These are phyloP conservation scores for Cordyceps farinosa DNA, from an alignment of 2,329 filamentous ascomycete species.

Conservation along the genomic window DNA sequence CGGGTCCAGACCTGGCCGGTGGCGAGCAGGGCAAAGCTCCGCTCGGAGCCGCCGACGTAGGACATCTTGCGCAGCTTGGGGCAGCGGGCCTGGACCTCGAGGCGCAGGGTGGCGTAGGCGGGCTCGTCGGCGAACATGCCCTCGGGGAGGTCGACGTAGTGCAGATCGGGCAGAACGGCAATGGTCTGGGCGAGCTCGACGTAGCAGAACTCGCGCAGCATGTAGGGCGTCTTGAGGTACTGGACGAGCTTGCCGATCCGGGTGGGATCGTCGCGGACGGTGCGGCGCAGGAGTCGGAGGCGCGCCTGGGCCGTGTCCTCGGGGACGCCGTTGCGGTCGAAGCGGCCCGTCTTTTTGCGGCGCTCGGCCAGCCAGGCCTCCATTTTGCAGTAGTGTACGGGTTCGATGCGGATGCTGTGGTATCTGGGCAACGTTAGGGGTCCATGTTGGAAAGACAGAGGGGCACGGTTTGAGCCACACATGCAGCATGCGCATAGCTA, in stretches of 20 bases:
- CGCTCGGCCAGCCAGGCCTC: slow-evolving; percentile 77
- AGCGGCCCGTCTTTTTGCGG: slow-evolving; percentile 69
- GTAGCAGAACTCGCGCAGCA: slow-evolving; percentile 85
- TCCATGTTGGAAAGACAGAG: neutral
- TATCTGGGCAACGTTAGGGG: slow-evolving; percentile 53
- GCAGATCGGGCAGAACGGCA: slow-evolving; percentile 77
- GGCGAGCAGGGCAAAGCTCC: slow-evolving; percentile 67
- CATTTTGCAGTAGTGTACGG: slow-evolving; percentile 89
- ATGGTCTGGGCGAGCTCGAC: slow-evolving; percentile 81
- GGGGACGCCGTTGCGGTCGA: slow-evolving; percentile 73
- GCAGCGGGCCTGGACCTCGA: slow-evolving; percentile 81
- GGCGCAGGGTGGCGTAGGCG: slow-evolving; percentile 68
- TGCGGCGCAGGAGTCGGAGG: slow-evolving; percentile 74
- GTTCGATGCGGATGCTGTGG: slow-evolving; percentile 85
- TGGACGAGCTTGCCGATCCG: slow-evolving; percentile 66
- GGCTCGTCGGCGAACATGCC: slow-evolving; percentile 81
- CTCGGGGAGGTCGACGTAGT: slow-evolving; percentile 86
- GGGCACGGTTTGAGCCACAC: neutral
- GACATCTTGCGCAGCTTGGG: slow-evolving; percentile 85
- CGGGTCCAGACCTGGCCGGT: slow-evolving; percentile 63
- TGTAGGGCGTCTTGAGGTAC: slow-evolving; percentile 87
- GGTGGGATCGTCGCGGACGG: slow-evolving; percentile 72
- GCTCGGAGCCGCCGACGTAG: slow-evolving; percentile 75
- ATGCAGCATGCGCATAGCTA: neutral
- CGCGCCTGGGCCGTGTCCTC: slow-evolving; percentile 75